A percentile compares a stretch with the other conserved stretches of the same genome.
Conservation (phyloP, 73 alveolate species). For the Paramecium bursaria region DNA sequence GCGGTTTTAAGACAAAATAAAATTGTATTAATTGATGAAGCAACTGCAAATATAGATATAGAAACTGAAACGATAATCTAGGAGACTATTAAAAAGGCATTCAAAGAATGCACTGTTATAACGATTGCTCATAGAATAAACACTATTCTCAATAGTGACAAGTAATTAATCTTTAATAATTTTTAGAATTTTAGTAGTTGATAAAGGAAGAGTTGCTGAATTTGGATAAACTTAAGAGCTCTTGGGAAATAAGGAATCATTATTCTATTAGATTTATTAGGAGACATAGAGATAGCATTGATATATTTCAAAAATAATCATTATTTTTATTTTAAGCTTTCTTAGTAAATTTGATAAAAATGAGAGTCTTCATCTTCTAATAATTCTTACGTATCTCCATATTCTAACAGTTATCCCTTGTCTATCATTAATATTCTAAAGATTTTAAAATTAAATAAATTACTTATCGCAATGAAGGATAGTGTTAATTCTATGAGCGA, state of each 20-base stretch:
- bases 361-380: too few species aligned
- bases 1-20: constrained; percentile 74
- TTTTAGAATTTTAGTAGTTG: constrained; percentile 74
- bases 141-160: constrained; percentile 78
- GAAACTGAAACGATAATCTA: constrained; percentile 84
- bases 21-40: constrained; percentile 91
- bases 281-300: not conserved
- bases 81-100: constrained; percentile 72
- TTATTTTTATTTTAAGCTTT: too few species aligned
- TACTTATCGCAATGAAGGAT: constrained; percentile 73
- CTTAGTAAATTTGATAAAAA: too few species aligned
- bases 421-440: too few species aligned
- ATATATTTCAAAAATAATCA: too few species aligned
- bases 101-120: constrained; percentile 73
- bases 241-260: constrained; percentile 23
- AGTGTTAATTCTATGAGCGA: constrained; percentile 80
- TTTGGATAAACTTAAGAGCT: constrained; percentile 68
- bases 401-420: too few species aligned
- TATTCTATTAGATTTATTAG: constrained; percentile 16
- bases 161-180: constrained; percentile 2
- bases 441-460: too few species aligned
- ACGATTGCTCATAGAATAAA: constrained; percentile 84
- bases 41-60: constrained; percentile 90
- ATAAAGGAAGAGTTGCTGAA: constrained; percentile 77
- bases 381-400: too few species aligned